These are phyloP conservation scores for Rosa persica DNA, from an alignment of 306 rosid species.

Conservation along the genomic window DNA sequence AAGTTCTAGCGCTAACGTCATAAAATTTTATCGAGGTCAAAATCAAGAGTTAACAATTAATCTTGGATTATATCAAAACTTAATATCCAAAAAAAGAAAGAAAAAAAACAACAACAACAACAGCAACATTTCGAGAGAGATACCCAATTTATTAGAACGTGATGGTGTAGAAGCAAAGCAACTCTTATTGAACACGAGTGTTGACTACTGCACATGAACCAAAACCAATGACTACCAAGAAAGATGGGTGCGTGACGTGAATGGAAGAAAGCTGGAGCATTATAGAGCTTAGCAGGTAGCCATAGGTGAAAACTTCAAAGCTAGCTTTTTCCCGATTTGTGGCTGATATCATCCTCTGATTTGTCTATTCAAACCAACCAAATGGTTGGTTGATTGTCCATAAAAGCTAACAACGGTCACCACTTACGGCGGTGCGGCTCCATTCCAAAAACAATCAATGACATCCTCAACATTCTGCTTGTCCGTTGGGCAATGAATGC, in stretches of 20 bases:
- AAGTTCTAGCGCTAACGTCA: too few relatives aligned
- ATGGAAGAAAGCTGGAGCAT: background rate
- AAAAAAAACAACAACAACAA: too few relatives aligned
- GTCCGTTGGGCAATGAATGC: background rate
- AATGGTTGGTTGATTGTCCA: background rate
- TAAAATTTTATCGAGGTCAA: too few relatives aligned
- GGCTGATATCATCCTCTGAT: background rate
- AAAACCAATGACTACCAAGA: background rate
- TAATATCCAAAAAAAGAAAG: too few relatives aligned
- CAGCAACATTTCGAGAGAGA: too few relatives aligned
- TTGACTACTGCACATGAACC: background rate
- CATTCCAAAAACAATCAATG: background rate
- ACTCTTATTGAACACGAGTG: too few relatives aligned
- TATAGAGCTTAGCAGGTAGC: background rate
- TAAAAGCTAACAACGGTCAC: background rate
- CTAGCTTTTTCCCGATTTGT: background rate
- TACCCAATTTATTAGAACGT: too few relatives aligned
- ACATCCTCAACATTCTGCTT: background rate
- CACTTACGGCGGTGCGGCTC: conserved; percentile 1
- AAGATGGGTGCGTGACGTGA: background rate
- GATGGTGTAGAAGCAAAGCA: too few relatives aligned
- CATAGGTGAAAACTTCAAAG: background rate
- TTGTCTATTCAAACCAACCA: background rate
- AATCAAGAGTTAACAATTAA: too few relatives aligned
- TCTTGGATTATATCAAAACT: too few relatives aligned